Evolutionary conservation across 108 stramenopile genomes (phyloP).

Genomic region (Cyclotella choctawhatcheeana): DNA sequence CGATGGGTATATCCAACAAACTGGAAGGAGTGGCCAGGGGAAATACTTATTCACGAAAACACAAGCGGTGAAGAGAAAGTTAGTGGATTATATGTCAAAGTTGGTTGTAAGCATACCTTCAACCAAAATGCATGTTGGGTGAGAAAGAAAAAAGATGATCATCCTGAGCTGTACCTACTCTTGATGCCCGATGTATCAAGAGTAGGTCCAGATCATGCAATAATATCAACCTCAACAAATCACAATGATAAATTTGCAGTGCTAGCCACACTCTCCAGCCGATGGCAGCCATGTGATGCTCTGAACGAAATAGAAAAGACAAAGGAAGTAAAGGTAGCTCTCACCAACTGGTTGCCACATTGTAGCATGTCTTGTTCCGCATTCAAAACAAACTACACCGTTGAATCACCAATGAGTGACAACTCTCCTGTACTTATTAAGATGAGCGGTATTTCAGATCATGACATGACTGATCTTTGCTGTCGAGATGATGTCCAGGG

Average conservation of each 20-base stretch:
- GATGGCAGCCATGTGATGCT: conserved; percentile 78
- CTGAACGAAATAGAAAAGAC: conserved; percentile 34
- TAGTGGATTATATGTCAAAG: conserved; percentile 48
- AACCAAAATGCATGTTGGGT: conserved; percentile 69
- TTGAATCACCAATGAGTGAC: conserved; percentile 31
- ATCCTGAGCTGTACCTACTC: conserved; percentile 57
- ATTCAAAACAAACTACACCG: conserved; percentile 21
- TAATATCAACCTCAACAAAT: conserved; percentile 59
- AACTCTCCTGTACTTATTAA: conserved; percentile 37
- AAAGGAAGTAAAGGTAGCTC: conserved; percentile 19
- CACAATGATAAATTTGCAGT: conserved; percentile 46
- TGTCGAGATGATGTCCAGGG: conserved; percentile 28
- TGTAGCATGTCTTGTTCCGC: conserved; percentile 28
- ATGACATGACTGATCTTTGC: conserved; percentile 41
- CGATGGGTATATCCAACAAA: conserved; percentile 65
- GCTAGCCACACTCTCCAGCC: conserved; percentile 37
- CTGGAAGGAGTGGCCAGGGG: conserved; percentile 72
- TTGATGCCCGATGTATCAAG: conserved; percentile 63
- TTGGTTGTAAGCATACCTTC: conserved; percentile 56
- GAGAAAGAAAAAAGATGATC: conserved; percentile 18
- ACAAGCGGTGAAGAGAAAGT: neutral
- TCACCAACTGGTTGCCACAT: conserved; percentile 26
- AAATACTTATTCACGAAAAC: conserved; percentile 50
- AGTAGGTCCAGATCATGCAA: conserved; percentile 58
- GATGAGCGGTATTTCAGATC: conserved; percentile 42